These are phyloP conservation scores for Chondrus crispus DNA, from an alignment of 23 red algal genomes.

Conservation along the genomic window DNA sequence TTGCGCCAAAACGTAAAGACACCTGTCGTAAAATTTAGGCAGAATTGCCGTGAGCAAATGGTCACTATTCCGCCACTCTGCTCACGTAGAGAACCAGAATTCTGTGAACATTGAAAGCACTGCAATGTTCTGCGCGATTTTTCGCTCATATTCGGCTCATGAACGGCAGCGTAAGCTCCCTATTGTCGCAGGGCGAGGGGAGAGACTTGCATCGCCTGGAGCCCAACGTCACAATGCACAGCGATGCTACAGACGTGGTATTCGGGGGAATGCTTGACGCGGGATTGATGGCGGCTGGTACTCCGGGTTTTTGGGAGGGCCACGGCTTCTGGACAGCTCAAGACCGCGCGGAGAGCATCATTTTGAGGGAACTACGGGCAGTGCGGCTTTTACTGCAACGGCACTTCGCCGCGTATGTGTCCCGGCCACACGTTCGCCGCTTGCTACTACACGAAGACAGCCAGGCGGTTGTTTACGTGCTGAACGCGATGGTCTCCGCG, in stretches of 20 bases:
- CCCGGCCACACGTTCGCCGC: background rate
- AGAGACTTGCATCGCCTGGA: background rate
- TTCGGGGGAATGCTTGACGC: background rate
- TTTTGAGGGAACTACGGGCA: background rate
- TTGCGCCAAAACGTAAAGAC: background rate
- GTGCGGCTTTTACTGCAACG: background rate
- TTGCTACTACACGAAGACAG: background rate
- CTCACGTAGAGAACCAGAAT: background rate
- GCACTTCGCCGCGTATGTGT: background rate
- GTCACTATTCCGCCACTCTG: background rate
- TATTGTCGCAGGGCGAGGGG: background rate
- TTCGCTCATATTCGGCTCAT: background rate
- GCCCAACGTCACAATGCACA: background rate
- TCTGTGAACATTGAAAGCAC: background rate
- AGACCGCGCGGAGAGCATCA: background rate
- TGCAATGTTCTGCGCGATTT: background rate
- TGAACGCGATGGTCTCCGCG: slow-evolving; percentile 1
- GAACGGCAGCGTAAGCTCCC: background rate
- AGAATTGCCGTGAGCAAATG: background rate
- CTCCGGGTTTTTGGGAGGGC: background rate
- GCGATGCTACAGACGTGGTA: background rate
- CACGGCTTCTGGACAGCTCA: background rate
- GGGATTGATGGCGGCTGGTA: background rate
- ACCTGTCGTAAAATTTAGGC: background rate
- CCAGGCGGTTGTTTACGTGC: background rate